Base-by-base conservation (phyloP, 768 basidiomycete species). In the Mycena vulgaris region DNA sequence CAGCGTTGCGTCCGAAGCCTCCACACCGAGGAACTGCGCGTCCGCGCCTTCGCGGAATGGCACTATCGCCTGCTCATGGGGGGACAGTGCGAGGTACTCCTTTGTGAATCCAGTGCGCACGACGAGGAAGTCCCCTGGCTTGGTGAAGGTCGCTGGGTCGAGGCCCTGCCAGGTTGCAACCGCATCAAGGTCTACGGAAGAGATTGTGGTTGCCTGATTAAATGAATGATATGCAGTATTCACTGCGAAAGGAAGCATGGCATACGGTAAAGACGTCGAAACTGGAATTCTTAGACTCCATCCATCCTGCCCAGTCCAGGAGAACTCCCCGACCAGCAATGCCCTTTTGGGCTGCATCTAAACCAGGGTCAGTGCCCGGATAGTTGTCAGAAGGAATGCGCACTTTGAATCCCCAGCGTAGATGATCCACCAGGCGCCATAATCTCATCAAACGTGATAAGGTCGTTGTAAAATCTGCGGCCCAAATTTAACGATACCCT, bases 91-190 rank as follows among this genome's bases (percentile, higher is more conserved):
- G 7, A 2, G 2, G 49, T 72, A 72, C 48, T 69, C 63, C 33
- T 72, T 63, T 9, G 68, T 66, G 23, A 69, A 72, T 0, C 71
- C 71, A 0, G 68, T 72, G 21, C 71, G 66, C 17, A 72, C 33
- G 27, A 72, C 52, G 39, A 72, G 71, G 51, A 69, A 72, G 58
- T 72, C 71, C 1, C 71, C 71, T 3, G 71, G 71, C 10, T 45
- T 21, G 31, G 51, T 7, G 61, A 68, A 68, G 11, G 58, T 37
- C 2, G 17, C 23, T 1, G 70, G 48, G 64, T 70, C 57, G 42
- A 71, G 51, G 8, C 70, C 66, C 42, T 71, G 70, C 70, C 66
- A 71, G 28, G n/a, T 17, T 21, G 66, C 66, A 10, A 71, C 70
- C 3, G 33, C 48, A 45, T 68, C 55, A 19, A 71, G 70, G 9